Conservation (phyloP, 805 yeast species). For the Babjeviella inositovora region DNA sequence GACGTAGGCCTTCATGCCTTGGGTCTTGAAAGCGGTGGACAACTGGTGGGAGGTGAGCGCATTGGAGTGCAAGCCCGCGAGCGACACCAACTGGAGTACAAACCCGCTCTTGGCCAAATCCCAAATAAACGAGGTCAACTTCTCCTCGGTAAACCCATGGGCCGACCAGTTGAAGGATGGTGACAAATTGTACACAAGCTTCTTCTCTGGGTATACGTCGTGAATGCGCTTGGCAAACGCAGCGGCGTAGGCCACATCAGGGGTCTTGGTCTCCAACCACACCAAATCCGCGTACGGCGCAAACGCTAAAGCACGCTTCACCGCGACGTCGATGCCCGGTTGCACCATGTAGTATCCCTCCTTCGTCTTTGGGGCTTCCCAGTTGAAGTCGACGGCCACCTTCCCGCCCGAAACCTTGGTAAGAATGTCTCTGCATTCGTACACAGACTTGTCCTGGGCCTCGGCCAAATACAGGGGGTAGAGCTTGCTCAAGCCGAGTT, state of each 20-base stretch:
- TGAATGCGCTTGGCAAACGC: constrained; percentile 28
- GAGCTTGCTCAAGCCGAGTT: constrained; percentile 9
- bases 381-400: constrained; percentile 22
- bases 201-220: constrained; percentile 27
- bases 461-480: constrained; percentile 9
- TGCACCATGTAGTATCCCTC: constrained; percentile 38
- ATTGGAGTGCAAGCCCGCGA: constrained; percentile 42
- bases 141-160: constrained; percentile 32
- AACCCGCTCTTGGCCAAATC: constrained; percentile 41
- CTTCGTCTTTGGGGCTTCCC: constrained; percentile 44
- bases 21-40: constrained; percentile 24
- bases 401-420: constrained; percentile 5
- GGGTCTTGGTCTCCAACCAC: constrained; percentile 50
- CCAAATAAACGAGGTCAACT: constrained; percentile 29
- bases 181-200: constrained; percentile 42
- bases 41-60: constrained; percentile 35
- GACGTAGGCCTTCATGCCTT: constrained; percentile 44
- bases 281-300: constrained; percentile 44
- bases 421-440: constrained; percentile 6
- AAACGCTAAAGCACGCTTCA: constrained; percentile 33
- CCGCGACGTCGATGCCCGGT: constrained; percentile 34
- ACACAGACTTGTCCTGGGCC: constrained; percentile 10
- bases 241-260: constrained; percentile 32
- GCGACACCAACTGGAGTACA: constrained; percentile 39
- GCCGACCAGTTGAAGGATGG: constrained; percentile 48